Evolutionary conservation across 345 rosid species (phyloP).

Genomic region (Eucalyptus melliodora): DNA sequence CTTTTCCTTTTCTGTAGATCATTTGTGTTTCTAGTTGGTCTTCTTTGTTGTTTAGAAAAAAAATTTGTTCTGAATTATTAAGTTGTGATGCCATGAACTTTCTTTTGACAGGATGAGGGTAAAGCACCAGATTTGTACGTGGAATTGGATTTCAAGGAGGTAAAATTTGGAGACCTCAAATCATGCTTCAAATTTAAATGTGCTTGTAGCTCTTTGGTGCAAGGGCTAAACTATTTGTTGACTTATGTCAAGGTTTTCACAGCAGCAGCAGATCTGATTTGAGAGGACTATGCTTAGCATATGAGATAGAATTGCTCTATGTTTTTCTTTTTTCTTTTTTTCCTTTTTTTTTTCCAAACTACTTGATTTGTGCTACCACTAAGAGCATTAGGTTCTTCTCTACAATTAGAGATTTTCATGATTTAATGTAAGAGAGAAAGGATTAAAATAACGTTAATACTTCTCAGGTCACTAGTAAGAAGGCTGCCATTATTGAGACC

Average conservation of each 20-base stretch:
- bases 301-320: background rate
- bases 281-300: background rate
- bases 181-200: background rate
- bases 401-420: background rate
- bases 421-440: background rate
- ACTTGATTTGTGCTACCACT: background rate
- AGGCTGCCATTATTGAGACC: constrained; percentile 66
- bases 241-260: background rate
- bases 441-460: background rate
- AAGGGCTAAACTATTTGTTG: background rate
- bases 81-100: background rate
- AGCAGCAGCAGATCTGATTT: background rate
- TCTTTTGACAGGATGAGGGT: constrained; percentile 64
- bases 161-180: constrained; percentile 6
- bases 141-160: constrained; percentile 97
- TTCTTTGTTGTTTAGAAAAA: background rate
- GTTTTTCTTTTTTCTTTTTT: background rate
- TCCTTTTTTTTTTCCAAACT: background rate
- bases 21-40: background rate
- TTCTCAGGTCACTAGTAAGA: constrained; percentile 73
- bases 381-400: background rate
- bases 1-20: background rate
- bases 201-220: background rate
- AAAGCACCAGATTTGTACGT: constrained; percentile 71
- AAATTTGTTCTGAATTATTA: background rate